Base-by-base conservation (phyloP, 345 rosid genomes). In the Capsella bursapastoris region DNA sequence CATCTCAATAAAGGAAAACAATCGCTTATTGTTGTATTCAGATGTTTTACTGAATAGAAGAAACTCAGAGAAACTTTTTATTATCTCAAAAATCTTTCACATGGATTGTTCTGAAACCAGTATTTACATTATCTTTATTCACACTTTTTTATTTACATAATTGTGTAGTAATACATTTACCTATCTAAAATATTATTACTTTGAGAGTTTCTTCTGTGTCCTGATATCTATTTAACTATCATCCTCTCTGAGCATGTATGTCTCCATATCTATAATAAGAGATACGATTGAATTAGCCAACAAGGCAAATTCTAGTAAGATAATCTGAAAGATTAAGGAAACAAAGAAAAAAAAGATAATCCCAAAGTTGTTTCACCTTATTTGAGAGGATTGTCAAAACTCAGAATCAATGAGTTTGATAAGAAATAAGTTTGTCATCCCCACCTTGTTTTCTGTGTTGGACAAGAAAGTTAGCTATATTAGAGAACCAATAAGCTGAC, bases 91-190 rank as follows among this genome's bases (percentile, higher is more conserved):
- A 7, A 16, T 25, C 13, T 47, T 75, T 38, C 31, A 68, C 25
- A 68, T 18, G 44, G 45, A 58, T 12, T 38, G n/a, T 50, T 32
- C 61, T 49, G 45, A 70, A 63, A 57, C 13, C 58, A 40, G 64
- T 77, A 71, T 71, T 70, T 77, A 71, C 76, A 77, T 64, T 29
- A 48, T 70, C 38, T 70, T 66, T 66, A 29, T 62, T 76, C 52
- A 27, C 47, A 62, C 65, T 15, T 22, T 22, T 22, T 22, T 60
- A 51, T 62, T 41, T 62, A 76, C 80, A 76, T 45, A 7, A 69
- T 58, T 50, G 56, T 50, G 38, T 75, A 60, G 56, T 50, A 64
- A 28, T 22, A 56, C 50, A 16, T 56, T 64, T 56, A 60, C 66
- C 60, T 57, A 70, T 55, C 75, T 64, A 77, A 22, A 77, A 22